A percentile compares a stretch with the other conserved stretches of the same genome.
These are phyloP conservation scores for Macrolepiota dolichaula DNA, from an alignment of 768 basidiomycete species.

Conservation along the genomic window DNA sequence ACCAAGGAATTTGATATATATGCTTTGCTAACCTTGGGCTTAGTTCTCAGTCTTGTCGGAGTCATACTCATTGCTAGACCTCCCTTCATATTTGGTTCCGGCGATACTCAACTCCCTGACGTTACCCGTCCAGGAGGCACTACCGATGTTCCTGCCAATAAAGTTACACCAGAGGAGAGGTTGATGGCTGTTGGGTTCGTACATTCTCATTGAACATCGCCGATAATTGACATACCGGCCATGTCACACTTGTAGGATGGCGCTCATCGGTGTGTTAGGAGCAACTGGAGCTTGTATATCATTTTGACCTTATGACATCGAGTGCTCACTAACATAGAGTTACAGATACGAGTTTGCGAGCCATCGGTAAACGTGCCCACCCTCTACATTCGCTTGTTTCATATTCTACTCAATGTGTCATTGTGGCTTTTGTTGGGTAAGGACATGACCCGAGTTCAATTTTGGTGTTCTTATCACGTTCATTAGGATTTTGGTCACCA, in stretches of 20 bases:
- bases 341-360: slow-evolving; percentile 38
- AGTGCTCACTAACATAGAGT: not conserved
- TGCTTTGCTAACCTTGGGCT: not conserved
- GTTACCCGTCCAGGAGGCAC: slow-evolving; percentile 18
- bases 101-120: not conserved
- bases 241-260: slow-evolving; percentile 38
- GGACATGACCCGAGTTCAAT: slow-evolving; percentile 7
- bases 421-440: slow-evolving; percentile 30
- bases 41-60: too few relatives aligned
- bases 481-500: slow-evolving; percentile 39
- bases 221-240: not conserved
- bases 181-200: slow-evolving; percentile 58
- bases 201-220: not conserved
- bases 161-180: slow-evolving; percentile 35
- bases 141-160: too few relatives aligned
- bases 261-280: slow-evolving; percentile 73
- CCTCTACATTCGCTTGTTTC: slow-evolving; percentile 62
- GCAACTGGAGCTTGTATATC: too few relatives aligned
- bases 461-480: not conserved
- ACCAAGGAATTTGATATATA: not conserved
- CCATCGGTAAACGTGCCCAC: slow-evolving; percentile 69
- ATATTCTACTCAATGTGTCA: slow-evolving; percentile 55
- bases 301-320: not conserved
- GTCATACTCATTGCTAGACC: too few relatives aligned
- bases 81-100: slow-evolving; percentile 60